Conservation (phyloP, 2,329 filamentous ascomycete species). For the Fusarium sp. region DNA sequence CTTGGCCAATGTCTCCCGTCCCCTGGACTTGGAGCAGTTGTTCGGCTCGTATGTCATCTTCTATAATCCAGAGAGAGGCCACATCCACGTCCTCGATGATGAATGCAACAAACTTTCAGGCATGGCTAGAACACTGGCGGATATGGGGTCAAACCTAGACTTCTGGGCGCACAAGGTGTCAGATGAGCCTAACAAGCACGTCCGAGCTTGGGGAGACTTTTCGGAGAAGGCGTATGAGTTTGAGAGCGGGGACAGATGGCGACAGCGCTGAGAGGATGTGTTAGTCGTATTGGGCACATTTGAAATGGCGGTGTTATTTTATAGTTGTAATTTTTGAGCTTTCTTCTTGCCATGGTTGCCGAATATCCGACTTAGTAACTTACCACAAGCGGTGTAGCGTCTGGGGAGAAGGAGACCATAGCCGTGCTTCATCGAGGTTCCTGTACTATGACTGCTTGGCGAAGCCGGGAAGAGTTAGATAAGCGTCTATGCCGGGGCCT, state of each 20-base stretch:
- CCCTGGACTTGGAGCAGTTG: neutral
- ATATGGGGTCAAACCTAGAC: neutral
- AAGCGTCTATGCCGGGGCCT: too few species aligned
- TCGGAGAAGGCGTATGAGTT: neutral
- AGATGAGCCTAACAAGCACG: neutral
- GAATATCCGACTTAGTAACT: neutral
- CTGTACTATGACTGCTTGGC: too few species aligned
- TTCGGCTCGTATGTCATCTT: neutral
- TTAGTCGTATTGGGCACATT: neutral
- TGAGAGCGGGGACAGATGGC: neutral
- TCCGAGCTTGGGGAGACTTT: neutral
- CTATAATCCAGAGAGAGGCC: neutral
- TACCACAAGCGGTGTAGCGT: neutral
- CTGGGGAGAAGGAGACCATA: neutral
- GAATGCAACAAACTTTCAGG: neutral
- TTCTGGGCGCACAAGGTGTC: neutral
- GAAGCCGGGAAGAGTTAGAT: too few species aligned
- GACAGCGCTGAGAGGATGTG: neutral
- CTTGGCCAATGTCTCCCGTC: neutral
- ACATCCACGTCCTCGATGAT: neutral
- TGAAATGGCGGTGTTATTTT: neutral
- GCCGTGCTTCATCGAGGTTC: neutral
- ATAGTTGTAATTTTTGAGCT: neutral
- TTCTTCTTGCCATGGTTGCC: neutral
- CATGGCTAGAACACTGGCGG: neutral